Evolutionary conservation across 345 rosid species (phyloP).

Genomic region (Dimocarpus longan): DNA sequence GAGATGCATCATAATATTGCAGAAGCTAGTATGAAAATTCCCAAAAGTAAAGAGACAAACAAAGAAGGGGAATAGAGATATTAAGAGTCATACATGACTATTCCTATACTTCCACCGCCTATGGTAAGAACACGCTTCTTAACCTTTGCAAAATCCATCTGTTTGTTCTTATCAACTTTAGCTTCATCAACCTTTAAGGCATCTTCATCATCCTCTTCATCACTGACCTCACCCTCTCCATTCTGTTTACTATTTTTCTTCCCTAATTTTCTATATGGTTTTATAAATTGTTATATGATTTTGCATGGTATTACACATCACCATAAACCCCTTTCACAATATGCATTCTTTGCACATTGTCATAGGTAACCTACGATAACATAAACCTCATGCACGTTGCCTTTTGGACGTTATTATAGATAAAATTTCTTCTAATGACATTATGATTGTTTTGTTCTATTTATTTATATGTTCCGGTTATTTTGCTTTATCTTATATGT

Average conservation of each 20-base stretch:
- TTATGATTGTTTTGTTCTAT: no score
- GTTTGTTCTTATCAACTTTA: slow-evolving; percentile 84
- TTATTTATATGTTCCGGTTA: no score
- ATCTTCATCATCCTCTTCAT: slow-evolving; percentile 75
- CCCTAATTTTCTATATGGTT: slow-evolving; percentile 46
- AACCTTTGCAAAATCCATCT: slow-evolving; percentile 96
- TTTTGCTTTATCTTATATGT: no score
- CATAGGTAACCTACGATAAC: no score
- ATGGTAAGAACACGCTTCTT: slow-evolving; percentile 96
- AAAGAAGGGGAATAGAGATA: background rate
- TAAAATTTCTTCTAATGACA: no score
- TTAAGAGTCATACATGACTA: slow-evolving; percentile 56
- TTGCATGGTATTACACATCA: no score
- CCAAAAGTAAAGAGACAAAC: no score
- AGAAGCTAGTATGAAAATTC: background rate
- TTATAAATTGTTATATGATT: no score
- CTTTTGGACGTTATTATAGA: no score
- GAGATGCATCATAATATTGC: background rate
- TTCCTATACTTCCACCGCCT: slow-evolving; percentile 98
- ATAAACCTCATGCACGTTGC: no score
- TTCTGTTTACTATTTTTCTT: slow-evolving; percentile 62
- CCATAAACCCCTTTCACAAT: no score
- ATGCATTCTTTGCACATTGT: no score
- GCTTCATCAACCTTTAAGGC: slow-evolving; percentile 88
- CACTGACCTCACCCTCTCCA: slow-evolving; percentile 48